Evolutionary conservation across 2,329 filamentous ascomycete species (phyloP).

Genomic region (Penicillium corylophilum): DNA sequence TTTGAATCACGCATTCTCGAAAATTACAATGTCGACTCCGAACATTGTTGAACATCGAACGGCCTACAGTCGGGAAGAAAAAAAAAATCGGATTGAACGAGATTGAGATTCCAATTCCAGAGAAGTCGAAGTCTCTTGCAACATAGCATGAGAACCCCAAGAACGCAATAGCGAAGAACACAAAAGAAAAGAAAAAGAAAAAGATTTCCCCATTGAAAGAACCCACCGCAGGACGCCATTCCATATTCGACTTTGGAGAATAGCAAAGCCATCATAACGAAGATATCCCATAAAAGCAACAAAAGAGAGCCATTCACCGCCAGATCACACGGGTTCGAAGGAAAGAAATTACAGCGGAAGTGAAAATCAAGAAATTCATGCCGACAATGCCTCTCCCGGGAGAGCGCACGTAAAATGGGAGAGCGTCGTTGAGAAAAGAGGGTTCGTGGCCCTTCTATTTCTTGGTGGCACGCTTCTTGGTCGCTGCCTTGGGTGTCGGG

Average conservation of each 20-base stretch:
- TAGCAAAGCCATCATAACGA: conserved; percentile 19
- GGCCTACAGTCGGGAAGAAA: not conserved
- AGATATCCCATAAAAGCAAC: conserved; percentile 15
- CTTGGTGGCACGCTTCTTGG: conserved; percentile 49
- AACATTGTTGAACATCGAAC: not conserved
- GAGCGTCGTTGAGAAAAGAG: conserved; percentile 11
- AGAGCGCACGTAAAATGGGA: conserved; percentile 27
- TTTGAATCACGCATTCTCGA: not conserved
- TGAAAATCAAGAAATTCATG: conserved; percentile 7
- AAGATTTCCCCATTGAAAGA: conserved; percentile 31
- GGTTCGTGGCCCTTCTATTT: conserved; percentile 36
- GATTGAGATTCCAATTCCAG: conserved; percentile 24
- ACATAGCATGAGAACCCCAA: not conserved
- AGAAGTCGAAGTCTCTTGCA: not conserved
- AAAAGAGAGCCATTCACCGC: conserved; percentile 19
- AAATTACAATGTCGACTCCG: no score
- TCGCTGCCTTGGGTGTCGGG: conserved; percentile 44
- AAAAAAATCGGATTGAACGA: conserved; percentile 1
- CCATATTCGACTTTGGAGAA: conserved; percentile 27
- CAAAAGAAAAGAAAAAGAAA: conserved; percentile 9
- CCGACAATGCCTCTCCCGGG: conserved; percentile 13
- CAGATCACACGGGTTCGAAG: conserved; percentile 29
- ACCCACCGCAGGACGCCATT: conserved; percentile 40
- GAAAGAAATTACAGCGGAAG: conserved; percentile 31
- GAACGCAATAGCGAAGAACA: conserved; percentile 14